These are phyloP conservation scores for Cryptomeria japonica DNA, from an alignment of 75 land plant genomes.

Conservation along the genomic window DNA sequence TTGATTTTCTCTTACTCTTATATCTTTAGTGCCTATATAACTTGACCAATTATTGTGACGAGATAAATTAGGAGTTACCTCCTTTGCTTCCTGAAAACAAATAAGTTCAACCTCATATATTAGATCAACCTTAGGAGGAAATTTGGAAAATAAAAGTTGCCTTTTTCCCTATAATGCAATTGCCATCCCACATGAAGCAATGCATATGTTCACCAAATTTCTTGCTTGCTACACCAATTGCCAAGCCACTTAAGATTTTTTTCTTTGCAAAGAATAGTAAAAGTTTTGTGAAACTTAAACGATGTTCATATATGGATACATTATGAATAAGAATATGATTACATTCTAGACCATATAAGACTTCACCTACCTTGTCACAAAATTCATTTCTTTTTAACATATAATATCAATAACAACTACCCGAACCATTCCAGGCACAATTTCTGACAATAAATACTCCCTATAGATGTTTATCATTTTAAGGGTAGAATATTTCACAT, in stretches of 20 bases:
- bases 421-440: neutral
- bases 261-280: slow-evolving; percentile 62
- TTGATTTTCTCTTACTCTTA: neutral
- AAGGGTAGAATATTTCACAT: neutral
- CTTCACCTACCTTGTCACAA: neutral
- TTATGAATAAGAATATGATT: neutral
- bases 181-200: slow-evolving; percentile 86
- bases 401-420: neutral
- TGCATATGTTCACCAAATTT: slow-evolving; percentile 90
- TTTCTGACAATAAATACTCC: neutral
- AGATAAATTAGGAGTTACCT: slow-evolving; percentile 44
- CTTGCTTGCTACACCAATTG: slow-evolving; percentile 87
- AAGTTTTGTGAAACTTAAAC: neutral
- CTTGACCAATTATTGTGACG: neutral
- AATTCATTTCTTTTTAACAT: neutral
- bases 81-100: slow-evolving; percentile 95
- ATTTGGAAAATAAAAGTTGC: slow-evolving; percentile 97
- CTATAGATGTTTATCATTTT: neutral
- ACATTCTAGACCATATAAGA: neutral
- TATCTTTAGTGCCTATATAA: neutral
- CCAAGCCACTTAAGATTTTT: slow-evolving; percentile 66
- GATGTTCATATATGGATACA: neutral
- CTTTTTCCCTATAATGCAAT: slow-evolving; percentile 90
- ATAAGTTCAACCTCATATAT: slow-evolving; percentile 93
- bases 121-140: slow-evolving; percentile 93